These are phyloP conservation scores for Inonotus hispidus DNA, from an alignment of 1,284 basidiomycete species.

Conservation along the genomic window DNA sequence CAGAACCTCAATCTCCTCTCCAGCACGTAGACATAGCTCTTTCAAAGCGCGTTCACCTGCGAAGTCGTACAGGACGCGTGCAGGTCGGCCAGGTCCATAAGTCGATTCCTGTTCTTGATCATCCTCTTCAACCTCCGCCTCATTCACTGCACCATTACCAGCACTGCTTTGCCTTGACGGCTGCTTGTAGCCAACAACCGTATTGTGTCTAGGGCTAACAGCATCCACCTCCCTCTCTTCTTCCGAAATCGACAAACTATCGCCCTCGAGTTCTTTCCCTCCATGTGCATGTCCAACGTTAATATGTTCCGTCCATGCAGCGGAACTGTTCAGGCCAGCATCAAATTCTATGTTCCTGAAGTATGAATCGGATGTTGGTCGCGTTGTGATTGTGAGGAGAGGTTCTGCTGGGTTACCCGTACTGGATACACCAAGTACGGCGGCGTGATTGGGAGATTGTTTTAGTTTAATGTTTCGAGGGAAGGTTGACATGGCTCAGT, in stretches of 20 bases:
- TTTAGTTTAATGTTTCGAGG: slow-evolving; percentile 13
- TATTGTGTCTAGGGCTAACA: background rate
- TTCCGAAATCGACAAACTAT: slow-evolving; percentile 24
- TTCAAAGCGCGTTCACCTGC: slow-evolving; percentile 67
- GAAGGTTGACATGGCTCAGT: slow-evolving; percentile 12
- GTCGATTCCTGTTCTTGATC: slow-evolving; percentile 20
- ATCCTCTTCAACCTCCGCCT: slow-evolving; percentile 24
- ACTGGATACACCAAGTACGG: background rate
- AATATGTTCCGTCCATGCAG: slow-evolving; percentile 65
- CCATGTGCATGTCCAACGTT: slow-evolving; percentile 27
- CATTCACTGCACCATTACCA: slow-evolving; percentile 28
- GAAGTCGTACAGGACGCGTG: slow-evolving; percentile 66
- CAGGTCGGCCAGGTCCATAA: slow-evolving; percentile 36
- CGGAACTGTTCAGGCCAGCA: slow-evolving; percentile 68
- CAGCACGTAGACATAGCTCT: slow-evolving; percentile 59
- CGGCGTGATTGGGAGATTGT: background rate
- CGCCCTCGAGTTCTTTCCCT: slow-evolving; percentile 19
- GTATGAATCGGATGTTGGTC: slow-evolving; percentile 22
- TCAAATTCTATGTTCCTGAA: slow-evolving; percentile 41
- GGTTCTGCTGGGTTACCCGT: background rate
- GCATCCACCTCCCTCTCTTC: background rate
- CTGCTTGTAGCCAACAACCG: background rate
- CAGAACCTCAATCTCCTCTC: slow-evolving; percentile 60
- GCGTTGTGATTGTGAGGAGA: background rate
- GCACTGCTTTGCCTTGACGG: too few species aligned